Percentiles rank a stretch among this genome's conserved stretches.
Conservation (phyloP, 129 eudicot genomes). For the Oenanthe sinensis region DNA sequence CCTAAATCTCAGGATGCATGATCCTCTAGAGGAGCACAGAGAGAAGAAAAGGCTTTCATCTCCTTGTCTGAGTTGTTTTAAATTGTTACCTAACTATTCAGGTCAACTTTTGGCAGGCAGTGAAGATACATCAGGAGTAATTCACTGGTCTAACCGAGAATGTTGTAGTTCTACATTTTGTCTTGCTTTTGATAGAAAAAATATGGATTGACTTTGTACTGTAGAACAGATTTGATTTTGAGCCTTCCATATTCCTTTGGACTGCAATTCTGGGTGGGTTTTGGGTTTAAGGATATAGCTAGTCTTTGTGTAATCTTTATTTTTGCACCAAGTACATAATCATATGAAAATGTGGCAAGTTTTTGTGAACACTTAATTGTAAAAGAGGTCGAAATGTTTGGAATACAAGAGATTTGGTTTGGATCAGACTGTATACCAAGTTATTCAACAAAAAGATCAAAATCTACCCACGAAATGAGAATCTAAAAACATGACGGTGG, state of each 20-base stretch:
- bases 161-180: conserved; percentile 28
- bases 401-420: too few species aligned
- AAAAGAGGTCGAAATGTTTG: neutral
- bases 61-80: neutral
- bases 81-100: neutral
- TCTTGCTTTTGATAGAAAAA: conserved; percentile 6
- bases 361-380: neutral
- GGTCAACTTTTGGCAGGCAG: conserved; percentile 12
- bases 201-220: conserved; percentile 2
- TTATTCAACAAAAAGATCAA: too few species aligned
- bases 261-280: neutral
- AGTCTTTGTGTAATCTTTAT: neutral
- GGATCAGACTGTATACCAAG: too few species aligned
- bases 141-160: conserved; percentile 23
- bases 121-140: conserved; percentile 21
- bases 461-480: too few species aligned
- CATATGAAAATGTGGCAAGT: neutral
- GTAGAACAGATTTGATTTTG: neutral
- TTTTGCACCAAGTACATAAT: neutral
- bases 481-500: too few species aligned
- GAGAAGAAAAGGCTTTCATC: neutral
- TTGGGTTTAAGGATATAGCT: neutral
- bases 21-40: neutral
- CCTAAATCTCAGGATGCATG: neutral
- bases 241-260: neutral